Conservation (phyloP, 257 asterid species). For the Lithospermum erythrorhizon region DNA sequence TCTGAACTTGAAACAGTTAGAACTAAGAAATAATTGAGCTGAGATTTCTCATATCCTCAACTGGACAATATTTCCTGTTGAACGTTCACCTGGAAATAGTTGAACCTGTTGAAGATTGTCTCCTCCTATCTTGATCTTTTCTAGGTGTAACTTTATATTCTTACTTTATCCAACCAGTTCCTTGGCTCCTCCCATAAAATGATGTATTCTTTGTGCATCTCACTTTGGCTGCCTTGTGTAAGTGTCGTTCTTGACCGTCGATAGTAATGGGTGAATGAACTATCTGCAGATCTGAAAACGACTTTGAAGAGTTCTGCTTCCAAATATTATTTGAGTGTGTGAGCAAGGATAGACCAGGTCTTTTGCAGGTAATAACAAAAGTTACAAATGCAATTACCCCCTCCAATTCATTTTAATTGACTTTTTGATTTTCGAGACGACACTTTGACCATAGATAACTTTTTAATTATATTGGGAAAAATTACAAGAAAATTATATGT, state of each 20-base stretch:
- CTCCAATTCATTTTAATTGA: neutral
- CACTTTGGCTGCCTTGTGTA: neutral
- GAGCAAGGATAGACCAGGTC: constrained; percentile 93
- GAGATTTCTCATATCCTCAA: neutral
- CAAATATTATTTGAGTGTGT: constrained; percentile 93
- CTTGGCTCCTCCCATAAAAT: neutral
- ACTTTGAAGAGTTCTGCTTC: constrained; percentile 81
- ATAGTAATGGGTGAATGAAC: constrained; percentile 2
- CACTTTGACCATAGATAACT: too few species aligned
- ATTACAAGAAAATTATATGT: too few species aligned
- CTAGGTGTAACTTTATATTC: neutral
- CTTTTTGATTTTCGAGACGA: too few species aligned
- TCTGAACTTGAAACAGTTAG: neutral
- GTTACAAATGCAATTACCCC: neutral
- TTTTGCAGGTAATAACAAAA: constrained; percentile 53
- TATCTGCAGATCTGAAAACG: constrained; percentile 61
- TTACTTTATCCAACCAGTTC: neutral
- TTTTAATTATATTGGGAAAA: too few species aligned
- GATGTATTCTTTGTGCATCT: neutral
- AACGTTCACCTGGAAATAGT: neutral
- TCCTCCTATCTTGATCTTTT: neutral
- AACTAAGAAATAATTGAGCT: neutral
- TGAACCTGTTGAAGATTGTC: neutral
- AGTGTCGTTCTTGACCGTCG: neutral
- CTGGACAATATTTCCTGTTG: neutral